Conservation (phyloP, 2,329 filamentous ascomycete species). For the Xylaria sp. region DNA sequence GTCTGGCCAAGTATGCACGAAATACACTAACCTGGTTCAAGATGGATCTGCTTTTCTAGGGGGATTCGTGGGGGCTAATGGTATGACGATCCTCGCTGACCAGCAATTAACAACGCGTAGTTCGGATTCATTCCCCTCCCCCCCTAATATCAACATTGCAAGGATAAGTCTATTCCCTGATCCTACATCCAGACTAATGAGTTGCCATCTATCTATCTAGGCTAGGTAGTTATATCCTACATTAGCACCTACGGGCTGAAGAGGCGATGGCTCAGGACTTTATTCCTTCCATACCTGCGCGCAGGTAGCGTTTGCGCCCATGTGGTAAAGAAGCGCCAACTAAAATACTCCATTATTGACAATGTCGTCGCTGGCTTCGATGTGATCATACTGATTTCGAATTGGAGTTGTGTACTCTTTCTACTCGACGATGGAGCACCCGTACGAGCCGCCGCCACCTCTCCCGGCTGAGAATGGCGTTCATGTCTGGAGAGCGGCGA, state of each 20-base stretch:
- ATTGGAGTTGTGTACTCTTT: conserved; percentile 17
- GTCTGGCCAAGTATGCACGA: neutral
- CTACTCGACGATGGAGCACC: conserved; percentile 16
- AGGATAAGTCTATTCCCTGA: conserved; percentile 6
- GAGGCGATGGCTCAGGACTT: neutral
- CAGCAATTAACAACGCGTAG: neutral
- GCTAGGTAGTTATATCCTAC: conserved; percentile 1
- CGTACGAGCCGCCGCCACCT: conserved; percentile 22
- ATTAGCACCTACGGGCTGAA: neutral
- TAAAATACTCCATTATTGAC: neutral
- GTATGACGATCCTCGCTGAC: neutral
- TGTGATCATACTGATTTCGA: conserved; percentile 3
- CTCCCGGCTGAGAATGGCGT: conserved; percentile 39
- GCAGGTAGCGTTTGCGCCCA: conserved; percentile 11
- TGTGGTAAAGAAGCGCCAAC: neutral
- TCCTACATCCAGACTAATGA: neutral
- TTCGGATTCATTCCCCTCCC: neutral
- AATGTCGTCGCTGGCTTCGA: conserved; percentile 26
- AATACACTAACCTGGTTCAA: neutral
- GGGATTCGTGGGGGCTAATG: neutral
- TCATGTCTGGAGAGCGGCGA: conserved; percentile 37
- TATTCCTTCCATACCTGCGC: conserved; percentile 1
- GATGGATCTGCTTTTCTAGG: neutral
- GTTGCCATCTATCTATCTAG: neutral
- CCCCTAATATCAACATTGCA: conserved; percentile 14